These are phyloP conservation scores for Epicoccum nigrum DNA, from an alignment of 2,329 filamentous ascomycete genomes.

Conservation along the genomic window DNA sequence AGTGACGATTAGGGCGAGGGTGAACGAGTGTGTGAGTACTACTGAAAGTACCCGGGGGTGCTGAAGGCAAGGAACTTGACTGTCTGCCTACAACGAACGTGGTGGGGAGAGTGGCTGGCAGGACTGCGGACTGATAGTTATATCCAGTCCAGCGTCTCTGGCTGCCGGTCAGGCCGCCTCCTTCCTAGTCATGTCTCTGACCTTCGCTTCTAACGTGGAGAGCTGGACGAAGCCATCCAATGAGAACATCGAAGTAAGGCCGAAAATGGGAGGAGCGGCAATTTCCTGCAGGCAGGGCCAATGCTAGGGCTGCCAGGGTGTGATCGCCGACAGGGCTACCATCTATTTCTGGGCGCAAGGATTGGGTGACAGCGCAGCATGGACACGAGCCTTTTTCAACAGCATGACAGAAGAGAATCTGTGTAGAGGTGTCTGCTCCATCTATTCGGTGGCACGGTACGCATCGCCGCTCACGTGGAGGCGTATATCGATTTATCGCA, in stretches of 20 bases:
- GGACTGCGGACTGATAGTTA: conserved; percentile 29
- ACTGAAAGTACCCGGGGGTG: conserved; percentile 19
- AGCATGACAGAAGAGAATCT: conserved; percentile 6
- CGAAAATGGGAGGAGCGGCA: conserved; percentile 32
- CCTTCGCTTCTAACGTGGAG: conserved; percentile 14
- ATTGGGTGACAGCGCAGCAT: conserved; percentile 21
- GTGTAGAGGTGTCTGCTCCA: conserved; percentile 8
- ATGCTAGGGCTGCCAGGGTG: conserved; percentile 24
- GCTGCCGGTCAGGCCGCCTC: conserved; percentile 10
- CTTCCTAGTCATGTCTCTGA: conserved; percentile 23
- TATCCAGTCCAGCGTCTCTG: conserved; percentile 18
- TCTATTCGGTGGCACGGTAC: conserved; percentile 1
- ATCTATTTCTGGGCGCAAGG: conserved; percentile 35
- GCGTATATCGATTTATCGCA: no score
- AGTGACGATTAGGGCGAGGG: conserved; percentile 16
- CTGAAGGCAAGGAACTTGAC: conserved; percentile 36
- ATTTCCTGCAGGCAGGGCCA: conserved; percentile 34
- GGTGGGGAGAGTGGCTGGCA: conserved; percentile 26
- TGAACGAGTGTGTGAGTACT: conserved; percentile 25
- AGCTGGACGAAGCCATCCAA: conserved; percentile 16
- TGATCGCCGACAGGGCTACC: conserved; percentile 30
- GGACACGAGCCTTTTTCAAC: conserved; percentile 16
- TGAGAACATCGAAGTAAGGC: conserved; percentile 9
- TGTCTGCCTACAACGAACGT: conserved; percentile 32
- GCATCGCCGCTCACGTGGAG: background rate